A percentile compares a stretch with the other conserved stretches of the same genome.
Evolutionary conservation across 2,329 filamentous ascomycete species (phyloP).

Genomic region (Harringtonia lauricola): DNA sequence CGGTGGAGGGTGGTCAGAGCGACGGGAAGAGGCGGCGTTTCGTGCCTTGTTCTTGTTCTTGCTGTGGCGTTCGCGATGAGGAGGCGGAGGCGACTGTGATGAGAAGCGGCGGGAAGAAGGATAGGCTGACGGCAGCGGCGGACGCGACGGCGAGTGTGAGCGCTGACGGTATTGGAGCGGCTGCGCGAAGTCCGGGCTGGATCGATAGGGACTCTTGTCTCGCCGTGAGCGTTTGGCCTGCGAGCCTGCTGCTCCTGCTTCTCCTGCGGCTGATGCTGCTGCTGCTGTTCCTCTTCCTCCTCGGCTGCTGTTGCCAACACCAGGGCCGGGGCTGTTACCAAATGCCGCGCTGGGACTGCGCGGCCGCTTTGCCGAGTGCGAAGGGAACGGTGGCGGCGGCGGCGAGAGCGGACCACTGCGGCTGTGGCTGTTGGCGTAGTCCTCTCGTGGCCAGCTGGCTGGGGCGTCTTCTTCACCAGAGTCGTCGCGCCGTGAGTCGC

Average conservation of each 20-base stretch:
- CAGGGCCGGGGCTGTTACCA: background rate
- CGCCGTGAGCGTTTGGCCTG: constrained; percentile 7
- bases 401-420: background rate
- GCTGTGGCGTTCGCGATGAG: background rate
- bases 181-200: too few species aligned
- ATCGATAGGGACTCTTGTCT: constrained; percentile 1
- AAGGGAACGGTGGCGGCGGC: too few species aligned
- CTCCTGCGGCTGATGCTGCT: too few species aligned
- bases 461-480: constrained; percentile 14
- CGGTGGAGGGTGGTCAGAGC: constrained; percentile 5
- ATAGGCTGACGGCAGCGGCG: background rate
- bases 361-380: constrained; percentile 13
- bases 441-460: too few species aligned
- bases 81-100: background rate
- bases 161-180: background rate
- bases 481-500: constrained; percentile 4
- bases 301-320: background rate
- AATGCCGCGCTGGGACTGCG: constrained; percentile 17
- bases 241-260: too few species aligned
- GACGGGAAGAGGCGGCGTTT: constrained; percentile 13
- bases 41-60: background rate
- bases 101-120: background rate
- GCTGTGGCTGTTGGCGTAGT: background rate
- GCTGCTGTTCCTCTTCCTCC: too few species aligned
- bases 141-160: constrained; percentile 1